Base-by-base conservation (phyloP, 768 basidiomycete species). In the Lenzites betulinus region DNA sequence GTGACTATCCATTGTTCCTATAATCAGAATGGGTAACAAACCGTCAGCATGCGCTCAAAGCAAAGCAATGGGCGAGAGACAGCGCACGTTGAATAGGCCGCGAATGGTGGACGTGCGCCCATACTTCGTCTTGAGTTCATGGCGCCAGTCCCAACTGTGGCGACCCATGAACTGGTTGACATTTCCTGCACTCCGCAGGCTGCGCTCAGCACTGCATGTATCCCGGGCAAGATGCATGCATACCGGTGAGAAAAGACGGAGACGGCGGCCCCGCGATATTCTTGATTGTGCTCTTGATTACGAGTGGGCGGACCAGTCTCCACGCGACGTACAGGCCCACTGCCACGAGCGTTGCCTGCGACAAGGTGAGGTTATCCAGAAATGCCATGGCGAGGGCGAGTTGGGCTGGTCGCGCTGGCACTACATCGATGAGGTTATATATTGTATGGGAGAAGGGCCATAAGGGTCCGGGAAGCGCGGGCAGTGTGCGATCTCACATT, bases 71-170 rank as follows among this genome's bases (percentile, higher is more conserved):
- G 1, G 11, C 42, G 15, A 38, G 11, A 2, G 7, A 13, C 13
- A 36, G 63, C 74, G 16, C 51, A 80, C 79, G 1, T 77, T 76
- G 23, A 79, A 66, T 9, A 74, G 52, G 2, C 73, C 74, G 35
- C 73, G 70, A 49, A 79, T 64, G 51, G 66, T 66, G 3, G 74
- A 62, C 7, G 77, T 71, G 8, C 70, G 64, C 12, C 63, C 59
- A 75, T 78, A 81, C 28, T 66, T 73, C 49, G 68, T 54, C 7
- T 71, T 63, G 26, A 80, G 66, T 13, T 68, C 64, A 16, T 67
- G 58, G 58, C 81, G 76, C 58, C 74, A 81, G 7, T 69, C 69
- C 77, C 76, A 79, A 4, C 67, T 73, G 52, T 76, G 66, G 1
- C 66, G 54, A 35, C 70, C 64, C 64, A 77, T 75, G 3, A 78